Conservation (phyloP, 2,329 filamentous ascomycete genomes). For the Penicillium sp. region DNA sequence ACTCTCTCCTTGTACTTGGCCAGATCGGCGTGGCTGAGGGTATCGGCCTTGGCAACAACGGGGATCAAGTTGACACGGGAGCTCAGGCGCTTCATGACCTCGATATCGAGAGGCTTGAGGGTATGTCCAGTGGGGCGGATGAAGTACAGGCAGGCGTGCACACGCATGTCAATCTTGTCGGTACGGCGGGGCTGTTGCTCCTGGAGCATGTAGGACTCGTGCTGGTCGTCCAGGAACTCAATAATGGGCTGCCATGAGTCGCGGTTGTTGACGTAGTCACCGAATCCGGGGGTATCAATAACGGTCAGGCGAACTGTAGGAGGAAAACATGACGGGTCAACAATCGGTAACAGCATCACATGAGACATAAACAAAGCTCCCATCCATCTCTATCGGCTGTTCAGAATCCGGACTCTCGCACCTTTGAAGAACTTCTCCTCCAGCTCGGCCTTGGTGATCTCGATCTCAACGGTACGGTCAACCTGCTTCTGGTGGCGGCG, state of each 20-base stretch:
- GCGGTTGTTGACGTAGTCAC: slow-evolving; percentile 99
- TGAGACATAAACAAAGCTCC: background rate
- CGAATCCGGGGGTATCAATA: slow-evolving; percentile 98
- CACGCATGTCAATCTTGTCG: slow-evolving; percentile 99
- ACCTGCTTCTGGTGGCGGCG: slow-evolving; percentile 98
- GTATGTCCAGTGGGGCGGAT: slow-evolving; percentile 98
- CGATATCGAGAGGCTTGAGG: slow-evolving; percentile 96
- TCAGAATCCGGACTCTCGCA: slow-evolving; percentile 46
- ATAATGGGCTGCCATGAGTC: slow-evolving; percentile 99
- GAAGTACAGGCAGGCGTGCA: slow-evolving; percentile 98
- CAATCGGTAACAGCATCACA: slow-evolving; percentile 11
- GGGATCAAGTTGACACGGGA: slow-evolving; percentile 98
- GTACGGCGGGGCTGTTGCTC: slow-evolving; percentile 97
- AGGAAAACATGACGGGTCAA: slow-evolving; percentile 10
- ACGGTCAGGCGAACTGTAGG: slow-evolving; percentile 88
- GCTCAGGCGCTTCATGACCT: slow-evolving; percentile 99
- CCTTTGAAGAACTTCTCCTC: slow-evolving; percentile 99
- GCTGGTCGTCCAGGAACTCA: slow-evolving; percentile 99
- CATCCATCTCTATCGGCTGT: background rate
- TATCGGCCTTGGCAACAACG: slow-evolving; percentile 98
- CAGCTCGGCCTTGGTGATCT: slow-evolving; percentile 99
- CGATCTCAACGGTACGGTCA: slow-evolving; percentile 99
- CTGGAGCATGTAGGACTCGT: slow-evolving; percentile 99
- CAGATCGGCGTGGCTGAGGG: slow-evolving; percentile 88
- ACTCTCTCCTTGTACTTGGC: slow-evolving; percentile 94